Evolutionary conservation across 352 stramenopile species (phyloP).

Genomic region (Plasmopara viticola): DNA sequence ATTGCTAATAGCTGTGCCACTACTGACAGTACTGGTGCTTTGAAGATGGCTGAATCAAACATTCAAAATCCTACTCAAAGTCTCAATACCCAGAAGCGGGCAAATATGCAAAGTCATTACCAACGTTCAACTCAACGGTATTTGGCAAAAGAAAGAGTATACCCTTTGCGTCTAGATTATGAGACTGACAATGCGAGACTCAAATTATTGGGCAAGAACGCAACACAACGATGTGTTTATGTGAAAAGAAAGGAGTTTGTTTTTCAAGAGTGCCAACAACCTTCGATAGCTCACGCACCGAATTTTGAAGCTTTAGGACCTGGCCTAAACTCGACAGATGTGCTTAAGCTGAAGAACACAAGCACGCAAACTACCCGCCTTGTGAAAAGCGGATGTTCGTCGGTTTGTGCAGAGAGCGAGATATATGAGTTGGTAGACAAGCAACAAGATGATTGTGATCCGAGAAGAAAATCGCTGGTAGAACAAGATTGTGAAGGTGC

Average conservation of each 20-base stretch:
- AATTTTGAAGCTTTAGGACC: neutral
- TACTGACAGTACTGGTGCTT: neutral
- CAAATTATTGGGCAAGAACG: constrained; percentile 17
- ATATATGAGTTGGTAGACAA: neutral
- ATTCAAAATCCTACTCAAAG: constrained; percentile 1
- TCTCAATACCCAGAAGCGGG: too few species aligned
- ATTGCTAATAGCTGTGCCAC: neutral
- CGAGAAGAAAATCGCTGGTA: constrained; percentile 10
- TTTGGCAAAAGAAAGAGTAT: constrained; percentile 10
- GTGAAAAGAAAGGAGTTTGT: constrained; percentile 19
- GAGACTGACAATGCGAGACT: constrained; percentile 14
- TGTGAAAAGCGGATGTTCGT: neutral
- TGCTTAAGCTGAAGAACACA: constrained; percentile 9
- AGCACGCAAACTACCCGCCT: constrained; percentile 16
- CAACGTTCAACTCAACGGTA: neutral
- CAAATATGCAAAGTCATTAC: neutral
- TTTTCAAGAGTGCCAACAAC: constrained; percentile 1
- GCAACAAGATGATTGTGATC: constrained; percentile 4
- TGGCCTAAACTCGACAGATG: neutral
- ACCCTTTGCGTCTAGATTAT: constrained; percentile 19
- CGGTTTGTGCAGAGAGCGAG: constrained; percentile 1
- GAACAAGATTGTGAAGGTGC: constrained; percentile 2
- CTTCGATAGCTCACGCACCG: neutral
- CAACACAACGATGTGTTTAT: constrained; percentile 12
- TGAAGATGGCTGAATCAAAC: neutral